These are phyloP conservation scores for Hypoxylon perforatum DNA, from an alignment of 495 filamentous ascomycete species.

Conservation along the genomic window DNA sequence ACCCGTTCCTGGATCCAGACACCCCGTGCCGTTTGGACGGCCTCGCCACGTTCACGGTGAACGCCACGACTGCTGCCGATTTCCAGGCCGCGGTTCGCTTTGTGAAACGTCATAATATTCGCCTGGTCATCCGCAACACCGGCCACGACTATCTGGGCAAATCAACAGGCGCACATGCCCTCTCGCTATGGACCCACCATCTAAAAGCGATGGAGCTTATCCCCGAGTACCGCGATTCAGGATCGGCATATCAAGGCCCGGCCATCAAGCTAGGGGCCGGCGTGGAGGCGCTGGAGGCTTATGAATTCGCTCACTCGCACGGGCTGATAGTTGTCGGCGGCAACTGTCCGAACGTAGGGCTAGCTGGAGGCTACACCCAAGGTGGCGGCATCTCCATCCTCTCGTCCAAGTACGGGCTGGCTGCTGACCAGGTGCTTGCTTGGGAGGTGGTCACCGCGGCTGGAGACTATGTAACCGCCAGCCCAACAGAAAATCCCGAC, in stretches of 20 bases:
- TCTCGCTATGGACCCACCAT: slow-evolving; percentile 69
- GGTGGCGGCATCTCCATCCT: slow-evolving; percentile 54
- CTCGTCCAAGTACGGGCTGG: slow-evolving; percentile 55
- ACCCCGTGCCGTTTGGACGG: slow-evolving; percentile 66
- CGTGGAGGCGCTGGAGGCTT: slow-evolving; percentile 61
- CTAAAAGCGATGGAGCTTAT: slow-evolving; percentile 58
- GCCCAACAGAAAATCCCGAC: slow-evolving; percentile 54
- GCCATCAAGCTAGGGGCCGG: slow-evolving; percentile 67
- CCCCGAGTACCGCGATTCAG: slow-evolving; percentile 44
- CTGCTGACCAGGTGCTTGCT: slow-evolving; percentile 57
- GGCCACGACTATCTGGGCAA: slow-evolving; percentile 58
- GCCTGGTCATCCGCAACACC: slow-evolving; percentile 60
- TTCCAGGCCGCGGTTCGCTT: slow-evolving; percentile 60
- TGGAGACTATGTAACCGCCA: slow-evolving; percentile 58
- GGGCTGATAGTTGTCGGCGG: slow-evolving; percentile 61
- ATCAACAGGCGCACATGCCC: slow-evolving; percentile 60
- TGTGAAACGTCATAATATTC: slow-evolving; percentile 54
- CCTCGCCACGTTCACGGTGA: slow-evolving; percentile 66
- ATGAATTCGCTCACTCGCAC: slow-evolving; percentile 51
- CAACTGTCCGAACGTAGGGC: slow-evolving; percentile 59
- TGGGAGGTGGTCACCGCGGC: slow-evolving; percentile 61
- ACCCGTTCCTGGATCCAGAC: slow-evolving; percentile 12
- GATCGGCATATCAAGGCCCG: slow-evolving; percentile 50
- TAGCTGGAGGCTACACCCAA: slow-evolving; percentile 62
- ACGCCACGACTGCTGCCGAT: slow-evolving; percentile 53